Conservation (phyloP, 345 rosid genomes). For the Acer saccharum region DNA sequence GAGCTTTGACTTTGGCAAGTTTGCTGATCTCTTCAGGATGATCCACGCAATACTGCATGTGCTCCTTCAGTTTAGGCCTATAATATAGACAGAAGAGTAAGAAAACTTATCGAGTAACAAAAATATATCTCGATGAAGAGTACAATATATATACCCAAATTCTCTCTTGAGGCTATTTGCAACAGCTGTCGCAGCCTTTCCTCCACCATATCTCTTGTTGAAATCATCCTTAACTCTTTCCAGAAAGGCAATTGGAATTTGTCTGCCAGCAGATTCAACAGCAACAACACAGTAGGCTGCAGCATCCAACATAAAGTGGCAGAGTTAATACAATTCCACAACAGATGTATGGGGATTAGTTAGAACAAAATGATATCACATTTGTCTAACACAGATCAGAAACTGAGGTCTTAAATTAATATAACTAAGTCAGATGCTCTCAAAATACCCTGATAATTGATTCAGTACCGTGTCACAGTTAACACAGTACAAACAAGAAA, state of each 20-base stretch:
- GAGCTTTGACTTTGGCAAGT: slow-evolving; percentile 97
- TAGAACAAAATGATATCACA: background rate
- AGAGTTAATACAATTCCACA: slow-evolving; percentile 1
- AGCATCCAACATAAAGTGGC: slow-evolving; percentile 18
- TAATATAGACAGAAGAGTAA: slow-evolving; percentile 14
- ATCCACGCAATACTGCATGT: slow-evolving; percentile 92
- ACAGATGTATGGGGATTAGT: background rate
- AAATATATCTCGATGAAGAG: background rate
- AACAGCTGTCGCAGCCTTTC: slow-evolving; percentile 81
- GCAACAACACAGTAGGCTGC: slow-evolving; percentile 98
- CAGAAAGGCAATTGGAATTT: slow-evolving; percentile 86
- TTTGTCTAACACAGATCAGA: background rate
- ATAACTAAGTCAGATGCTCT: background rate
- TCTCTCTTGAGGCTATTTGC: slow-evolving; percentile 80
- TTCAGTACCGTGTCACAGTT: background rate
- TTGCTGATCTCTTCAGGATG: slow-evolving; percentile 98
- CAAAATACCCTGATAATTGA: background rate
- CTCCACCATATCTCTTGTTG: slow-evolving; percentile 82
- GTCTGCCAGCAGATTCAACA: slow-evolving; percentile 81
- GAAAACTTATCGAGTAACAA: background rate
- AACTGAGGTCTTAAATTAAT: background rate
- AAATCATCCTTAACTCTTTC: slow-evolving; percentile 95
- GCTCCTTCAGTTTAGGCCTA: slow-evolving; percentile 90
- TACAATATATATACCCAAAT: slow-evolving; percentile 49
- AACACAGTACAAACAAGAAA: background rate